phyloP scores from a whole-genome alignment of 2,329 filamentous ascomycete species.

The Sordariomycetes sp. region DNA sequence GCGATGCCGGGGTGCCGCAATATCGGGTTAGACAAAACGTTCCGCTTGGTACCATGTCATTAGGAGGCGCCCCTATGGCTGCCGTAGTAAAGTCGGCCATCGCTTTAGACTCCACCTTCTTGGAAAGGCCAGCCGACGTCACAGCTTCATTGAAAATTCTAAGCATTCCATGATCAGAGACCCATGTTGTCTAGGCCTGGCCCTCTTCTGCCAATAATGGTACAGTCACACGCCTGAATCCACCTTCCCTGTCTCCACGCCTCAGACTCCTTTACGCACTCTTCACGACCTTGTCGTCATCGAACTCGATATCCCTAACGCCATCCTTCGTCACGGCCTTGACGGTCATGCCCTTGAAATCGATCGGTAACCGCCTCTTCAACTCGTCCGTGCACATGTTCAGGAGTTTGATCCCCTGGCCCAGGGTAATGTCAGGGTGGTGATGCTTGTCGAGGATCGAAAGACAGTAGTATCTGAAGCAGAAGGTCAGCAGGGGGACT shows the following conservation, averaged over 20 bases:
- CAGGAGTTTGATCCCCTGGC: conserved; percentile 83
- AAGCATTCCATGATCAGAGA: not conserved
- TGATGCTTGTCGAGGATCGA: conserved; percentile 98
- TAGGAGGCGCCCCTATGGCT: no score
- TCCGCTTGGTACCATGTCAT: no score
- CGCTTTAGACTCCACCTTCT: no score
- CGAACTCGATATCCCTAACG: conserved; percentile 73
- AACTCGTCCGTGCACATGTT: conserved; percentile 94
- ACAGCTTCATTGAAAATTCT: not conserved
- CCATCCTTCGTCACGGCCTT: conserved; percentile 95
- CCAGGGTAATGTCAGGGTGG: conserved; percentile 83
- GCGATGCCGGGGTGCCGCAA: no score
- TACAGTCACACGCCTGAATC: conserved; percentile 14
- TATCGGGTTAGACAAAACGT: no score
- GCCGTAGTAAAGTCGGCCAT: no score
- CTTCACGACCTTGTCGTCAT: conserved; percentile 66
- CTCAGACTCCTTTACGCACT: conserved; percentile 32
- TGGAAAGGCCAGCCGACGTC: no score
- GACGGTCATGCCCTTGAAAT: conserved; percentile 95
- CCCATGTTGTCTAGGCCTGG: not conserved
- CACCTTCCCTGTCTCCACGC: conserved; percentile 8
- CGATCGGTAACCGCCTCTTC: conserved; percentile 91
- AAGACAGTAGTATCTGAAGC: conserved; percentile 80
- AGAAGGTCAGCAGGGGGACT: not conserved
- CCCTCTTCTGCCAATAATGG: conserved; percentile 16